These are phyloP conservation scores for Aspergillus carbonarius DNA, from an alignment of 2,329 filamentous ascomycete genomes.

Conservation along the genomic window DNA sequence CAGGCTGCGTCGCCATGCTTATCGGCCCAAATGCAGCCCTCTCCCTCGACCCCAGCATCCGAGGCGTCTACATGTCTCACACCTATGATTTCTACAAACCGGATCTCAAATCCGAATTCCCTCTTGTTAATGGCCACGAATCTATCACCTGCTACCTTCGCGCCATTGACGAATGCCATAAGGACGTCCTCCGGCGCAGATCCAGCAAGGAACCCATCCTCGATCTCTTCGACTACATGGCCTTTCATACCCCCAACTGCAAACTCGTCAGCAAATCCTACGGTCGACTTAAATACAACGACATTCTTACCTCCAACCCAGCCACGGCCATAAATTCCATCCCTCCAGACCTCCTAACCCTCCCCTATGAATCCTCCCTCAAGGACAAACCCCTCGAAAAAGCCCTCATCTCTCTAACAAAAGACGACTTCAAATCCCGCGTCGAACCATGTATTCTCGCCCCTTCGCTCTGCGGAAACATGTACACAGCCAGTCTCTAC, in stretches of 20 bases:
- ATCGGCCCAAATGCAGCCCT: conserved; percentile 76
- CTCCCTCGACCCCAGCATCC: conserved; percentile 73
- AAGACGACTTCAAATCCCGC: conserved; percentile 79
- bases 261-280: conserved; percentile 88
- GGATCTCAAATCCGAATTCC: conserved; percentile 82
- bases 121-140: conserved; percentile 80
- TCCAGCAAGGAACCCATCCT: conserved; percentile 51
- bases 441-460: conserved; percentile 72
- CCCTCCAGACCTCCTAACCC: conserved; percentile 70
- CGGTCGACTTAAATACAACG: conserved; percentile 79
- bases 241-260: conserved; percentile 83
- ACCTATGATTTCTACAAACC: conserved; percentile 91
- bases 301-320: conserved; percentile 71
- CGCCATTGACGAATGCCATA: conserved; percentile 78
- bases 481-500: conserved; percentile 63
- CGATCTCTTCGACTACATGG: conserved; percentile 79
- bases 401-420: conserved; percentile 78
- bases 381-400: conserved; percentile 82
- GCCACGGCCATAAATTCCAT: conserved; percentile 53
- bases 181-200: conserved; percentile 75
- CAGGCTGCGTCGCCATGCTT: conserved; percentile 74
- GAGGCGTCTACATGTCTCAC: conserved; percentile 78
- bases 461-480: conserved; percentile 70
- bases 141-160: conserved; percentile 78
- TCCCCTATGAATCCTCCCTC: conserved; percentile 76